These are phyloP conservation scores for Brettanomyces custersianus DNA, from an alignment of 805 yeast genomes.

Conservation along the genomic window DNA sequence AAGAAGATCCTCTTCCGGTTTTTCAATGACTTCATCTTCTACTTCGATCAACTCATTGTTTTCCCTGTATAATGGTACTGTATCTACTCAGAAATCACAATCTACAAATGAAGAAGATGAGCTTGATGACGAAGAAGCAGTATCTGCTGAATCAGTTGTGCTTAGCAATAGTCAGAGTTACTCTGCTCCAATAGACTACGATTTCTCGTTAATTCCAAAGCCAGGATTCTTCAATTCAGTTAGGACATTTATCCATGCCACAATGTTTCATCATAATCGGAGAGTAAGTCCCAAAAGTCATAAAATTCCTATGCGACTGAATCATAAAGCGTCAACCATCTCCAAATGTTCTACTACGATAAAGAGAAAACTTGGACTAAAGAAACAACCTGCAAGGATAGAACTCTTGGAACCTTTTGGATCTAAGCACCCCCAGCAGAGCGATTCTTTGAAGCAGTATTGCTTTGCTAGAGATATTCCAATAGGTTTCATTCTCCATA, in stretches of 20 bases:
- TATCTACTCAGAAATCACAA: too few relatives aligned
- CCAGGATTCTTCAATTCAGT: constrained; percentile 2
- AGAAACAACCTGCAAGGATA: background rate
- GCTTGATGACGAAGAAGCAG: too few relatives aligned
- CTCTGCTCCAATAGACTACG: too few relatives aligned
- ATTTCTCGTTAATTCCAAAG: background rate
- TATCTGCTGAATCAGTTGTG: too few relatives aligned
- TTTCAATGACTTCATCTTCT: constrained; percentile 1
- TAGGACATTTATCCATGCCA: background rate
- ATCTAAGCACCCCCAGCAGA: constrained; percentile 50
- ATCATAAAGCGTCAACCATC: background rate
- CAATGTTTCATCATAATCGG: background rate
- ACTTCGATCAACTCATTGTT: constrained; percentile 1
- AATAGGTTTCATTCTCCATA: constrained; percentile 62
- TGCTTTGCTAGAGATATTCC: constrained; percentile 71
- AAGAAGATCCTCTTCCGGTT: background rate
- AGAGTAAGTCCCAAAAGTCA: background rate
- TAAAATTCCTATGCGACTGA: background rate
- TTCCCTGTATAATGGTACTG: constrained; percentile 1
- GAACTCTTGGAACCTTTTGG: constrained; percentile 22
- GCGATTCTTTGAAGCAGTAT: constrained; percentile 52
- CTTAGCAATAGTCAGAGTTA: too few relatives aligned
- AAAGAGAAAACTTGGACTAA: background rate
- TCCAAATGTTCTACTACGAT: background rate
- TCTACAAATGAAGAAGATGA: too few relatives aligned